Evolutionary conservation across 73 alveolate species (phyloP), one percentile per base, ranked within the genome.

Genomic region (Loxodes magnus): DNA sequence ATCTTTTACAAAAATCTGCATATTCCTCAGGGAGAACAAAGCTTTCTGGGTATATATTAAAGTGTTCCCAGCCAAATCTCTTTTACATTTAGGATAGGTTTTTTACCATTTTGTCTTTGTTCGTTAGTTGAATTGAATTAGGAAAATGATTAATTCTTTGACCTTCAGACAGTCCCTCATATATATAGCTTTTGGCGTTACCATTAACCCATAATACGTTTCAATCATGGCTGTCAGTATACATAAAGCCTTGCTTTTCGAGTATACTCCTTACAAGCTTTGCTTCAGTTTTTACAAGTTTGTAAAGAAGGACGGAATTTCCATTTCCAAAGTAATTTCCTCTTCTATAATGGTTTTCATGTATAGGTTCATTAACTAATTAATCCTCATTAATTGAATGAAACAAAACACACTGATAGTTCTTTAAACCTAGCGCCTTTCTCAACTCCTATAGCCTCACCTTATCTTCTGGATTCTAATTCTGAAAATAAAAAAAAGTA

Each of bases 201-300:
- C 69, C 52, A 26, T 64, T 48, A 26, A 67, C 30, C 89, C 89
- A 75, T 2, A 75, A 65, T 23, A 74, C 38, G 43, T 66, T 75
- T 83, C 89, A 75, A 14, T 75, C 89, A 48, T 75, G 89, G 9
- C 74, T 35, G 33, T 75, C 89, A 5, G 89, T 75, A 14, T 53
- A 58, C 9, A 51, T n/a, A 28, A 75, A 59, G 2, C 72, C 79
- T 37, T 59, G 41, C 5, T 23, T 27, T 30, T 75, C 89, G 3
- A 75, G 50, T 14, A 69, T 29, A 26, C 42, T 41, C 28, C 76
- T 5, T n/a, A 75, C 65, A 5, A 75, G 65, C 28, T 37, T 44
- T 3, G 84, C 53, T 10, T 75, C 89, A 12, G 78, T 35, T 50
- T 69, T 75, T 0, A 65, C 60, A 51, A 75, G 46, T 51, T 75